A percentile compares a stretch with the other conserved stretches of the same genome.
These are phyloP conservation scores for Camellia oleifera DNA, from an alignment of 179 eudicot species.

Conservation along the genomic window DNA sequence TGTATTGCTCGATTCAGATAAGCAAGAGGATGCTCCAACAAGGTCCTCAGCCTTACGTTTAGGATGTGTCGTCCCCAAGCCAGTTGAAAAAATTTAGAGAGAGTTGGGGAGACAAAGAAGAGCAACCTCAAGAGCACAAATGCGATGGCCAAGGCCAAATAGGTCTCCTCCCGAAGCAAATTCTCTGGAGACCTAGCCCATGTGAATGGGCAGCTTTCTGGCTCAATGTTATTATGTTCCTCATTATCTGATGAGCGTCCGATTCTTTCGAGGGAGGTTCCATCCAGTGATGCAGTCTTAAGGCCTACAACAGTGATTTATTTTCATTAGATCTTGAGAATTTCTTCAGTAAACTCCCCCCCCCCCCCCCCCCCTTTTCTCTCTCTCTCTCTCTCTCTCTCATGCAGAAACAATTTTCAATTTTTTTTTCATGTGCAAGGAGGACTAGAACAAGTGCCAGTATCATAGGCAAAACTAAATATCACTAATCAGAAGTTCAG, in stretches of 20 bases:
- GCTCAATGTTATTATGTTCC: conserved; percentile 26
- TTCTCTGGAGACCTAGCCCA: conserved; percentile 92
- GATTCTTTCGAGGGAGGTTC: conserved; percentile 36
- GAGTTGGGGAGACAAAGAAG: conserved; percentile 46
- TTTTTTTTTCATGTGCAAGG: no score
- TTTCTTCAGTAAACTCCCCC: neutral
- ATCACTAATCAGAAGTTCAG: no score
- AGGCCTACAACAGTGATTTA: conserved; percentile 41
- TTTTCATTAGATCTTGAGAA: neutral
- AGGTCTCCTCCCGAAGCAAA: conserved; percentile 73
- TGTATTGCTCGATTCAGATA: conserved; percentile 53
- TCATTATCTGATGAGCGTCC: conserved; percentile 36
- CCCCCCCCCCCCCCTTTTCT: no score
- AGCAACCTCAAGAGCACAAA: conserved; percentile 70
- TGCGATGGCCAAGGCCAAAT: conserved; percentile 76
- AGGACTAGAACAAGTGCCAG: no score
- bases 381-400: no score
- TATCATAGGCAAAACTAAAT: no score
- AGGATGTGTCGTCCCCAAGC: conserved; percentile 56
- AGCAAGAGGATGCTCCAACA: conserved; percentile 72
- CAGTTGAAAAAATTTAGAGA: conserved; percentile 34
- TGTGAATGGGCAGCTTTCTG: conserved; percentile 79
- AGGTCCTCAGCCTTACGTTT: conserved; percentile 45
- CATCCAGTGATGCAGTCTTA: conserved; percentile 38
- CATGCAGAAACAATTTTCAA: no score